Evolutionary conservation across 208 protist species (phyloP).

Genomic region (Trypanosomatidae sp.): DNA sequence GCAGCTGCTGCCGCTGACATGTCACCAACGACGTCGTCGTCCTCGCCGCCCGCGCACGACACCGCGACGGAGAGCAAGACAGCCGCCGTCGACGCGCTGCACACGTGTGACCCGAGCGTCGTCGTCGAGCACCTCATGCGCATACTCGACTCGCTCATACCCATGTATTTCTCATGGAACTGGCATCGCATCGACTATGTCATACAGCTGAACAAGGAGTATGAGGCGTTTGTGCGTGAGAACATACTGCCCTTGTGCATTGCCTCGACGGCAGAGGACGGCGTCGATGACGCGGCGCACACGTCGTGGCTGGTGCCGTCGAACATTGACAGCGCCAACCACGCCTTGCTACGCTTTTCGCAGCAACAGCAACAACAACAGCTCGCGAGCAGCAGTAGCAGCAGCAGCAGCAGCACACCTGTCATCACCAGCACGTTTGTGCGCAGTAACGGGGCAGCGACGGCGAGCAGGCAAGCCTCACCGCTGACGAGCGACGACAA

Average conservation of each 20-base stretch:
- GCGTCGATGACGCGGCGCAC: conserved; percentile 30
- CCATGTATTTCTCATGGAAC: conserved; percentile 83
- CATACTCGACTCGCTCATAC: conserved; percentile 68
- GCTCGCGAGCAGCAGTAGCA: too few relatives aligned
- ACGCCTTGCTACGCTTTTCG: too few relatives aligned
- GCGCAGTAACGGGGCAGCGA: too few relatives aligned
- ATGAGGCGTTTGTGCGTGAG: conserved; percentile 49
- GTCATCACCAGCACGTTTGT: too few relatives aligned
- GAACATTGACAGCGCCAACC: conserved; percentile 11
- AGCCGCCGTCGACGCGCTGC: not conserved
- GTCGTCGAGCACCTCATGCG: conserved; percentile 59
- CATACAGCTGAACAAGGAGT: conserved; percentile 80
- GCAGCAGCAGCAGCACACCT: too few relatives aligned
- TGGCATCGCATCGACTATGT: conserved; percentile 71
- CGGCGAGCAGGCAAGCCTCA: too few relatives aligned
- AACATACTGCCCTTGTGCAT: conserved; percentile 63
- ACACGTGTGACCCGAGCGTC: conserved; percentile 25
- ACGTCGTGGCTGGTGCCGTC: conserved; percentile 16
- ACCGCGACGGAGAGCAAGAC: not conserved
- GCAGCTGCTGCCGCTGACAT: not conserved
- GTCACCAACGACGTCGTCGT: too few relatives aligned
- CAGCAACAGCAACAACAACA: too few relatives aligned
- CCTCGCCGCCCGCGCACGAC: too few relatives aligned
- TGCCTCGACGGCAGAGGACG: conserved; percentile 27
- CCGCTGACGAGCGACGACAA: too few relatives aligned